Evolutionary conservation across 306 rosid genomes (phyloP).

Genomic region (Inga leiocalycina): DNA sequence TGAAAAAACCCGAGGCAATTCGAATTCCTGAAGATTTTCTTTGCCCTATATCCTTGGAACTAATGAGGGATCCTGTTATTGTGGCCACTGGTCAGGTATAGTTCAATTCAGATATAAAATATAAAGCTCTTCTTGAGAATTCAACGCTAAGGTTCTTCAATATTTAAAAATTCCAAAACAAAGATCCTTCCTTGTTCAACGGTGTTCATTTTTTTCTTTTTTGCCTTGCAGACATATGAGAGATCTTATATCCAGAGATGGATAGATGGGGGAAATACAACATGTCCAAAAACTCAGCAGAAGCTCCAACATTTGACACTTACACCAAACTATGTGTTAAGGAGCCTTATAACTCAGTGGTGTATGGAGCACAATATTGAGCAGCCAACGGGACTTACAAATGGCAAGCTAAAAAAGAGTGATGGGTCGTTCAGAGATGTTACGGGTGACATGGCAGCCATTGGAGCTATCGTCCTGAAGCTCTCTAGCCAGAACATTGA

Average conservation of each 20-base stretch:
- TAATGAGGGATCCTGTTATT: conserved; percentile 98
- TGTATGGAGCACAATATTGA: conserved; percentile 74
- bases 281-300: conserved; percentile 98
- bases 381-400: conserved; percentile 83
- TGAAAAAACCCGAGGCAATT: conserved; percentile 65
- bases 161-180: background rate
- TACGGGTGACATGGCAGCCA: conserved; percentile 80
- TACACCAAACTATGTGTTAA: conserved; percentile 87
- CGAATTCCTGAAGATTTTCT: conserved; percentile 87
- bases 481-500: conserved; percentile 72
- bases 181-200: background rate
- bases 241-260: conserved; percentile 95
- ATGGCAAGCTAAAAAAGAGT: conserved; percentile 82
- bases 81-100: conserved; percentile 97
- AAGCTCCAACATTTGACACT: conserved; percentile 83
- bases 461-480: conserved; percentile 68
- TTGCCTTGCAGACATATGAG: conserved; percentile 77
- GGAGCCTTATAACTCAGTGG: conserved; percentile 93
- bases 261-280: conserved; percentile 87
- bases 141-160: conserved; percentile 4
- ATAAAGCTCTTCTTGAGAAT: background rate
- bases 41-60: conserved; percentile 95
- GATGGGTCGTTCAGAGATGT: conserved; percentile 91
- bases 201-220: background rate
- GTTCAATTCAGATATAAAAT: conserved; percentile 19